These are phyloP conservation scores for Cytidiella melzeri DNA, from an alignment of 768 basidiomycete genomes.

Conservation along the genomic window DNA sequence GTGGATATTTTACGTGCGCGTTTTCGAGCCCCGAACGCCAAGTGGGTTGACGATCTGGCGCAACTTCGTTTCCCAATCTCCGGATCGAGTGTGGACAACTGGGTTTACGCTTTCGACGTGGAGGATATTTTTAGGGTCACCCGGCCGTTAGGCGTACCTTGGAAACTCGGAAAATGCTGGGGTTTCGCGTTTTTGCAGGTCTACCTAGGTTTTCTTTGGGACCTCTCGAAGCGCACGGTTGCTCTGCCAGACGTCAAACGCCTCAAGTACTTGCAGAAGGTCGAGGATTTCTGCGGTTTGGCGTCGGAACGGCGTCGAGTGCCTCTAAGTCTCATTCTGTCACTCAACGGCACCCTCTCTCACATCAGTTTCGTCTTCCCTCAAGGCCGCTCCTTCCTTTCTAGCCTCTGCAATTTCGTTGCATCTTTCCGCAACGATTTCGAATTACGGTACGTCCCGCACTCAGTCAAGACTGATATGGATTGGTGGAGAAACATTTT, in stretches of 20 bases:
- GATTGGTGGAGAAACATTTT: too few relatives aligned
- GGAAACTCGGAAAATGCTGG: conserved; percentile 25
- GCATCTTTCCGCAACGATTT: conserved; percentile 13
- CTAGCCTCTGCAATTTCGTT: conserved; percentile 18
- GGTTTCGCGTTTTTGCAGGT: conserved; percentile 18
- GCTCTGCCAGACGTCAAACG: conserved; percentile 23
- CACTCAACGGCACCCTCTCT: conserved; percentile 20
- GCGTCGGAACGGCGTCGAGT: too few relatives aligned
- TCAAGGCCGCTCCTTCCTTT: conserved; percentile 23
- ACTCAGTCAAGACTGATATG: too few relatives aligned
- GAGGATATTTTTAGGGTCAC: conserved; percentile 19
- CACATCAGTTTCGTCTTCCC: conserved; percentile 25
- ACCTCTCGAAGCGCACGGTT: conserved; percentile 20
- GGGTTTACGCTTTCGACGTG: too few relatives aligned
- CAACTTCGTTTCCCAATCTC: conserved; percentile 20
- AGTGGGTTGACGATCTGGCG: conserved; percentile 41
- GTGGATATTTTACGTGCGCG: conserved; percentile 21
- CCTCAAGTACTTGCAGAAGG: too few relatives aligned
- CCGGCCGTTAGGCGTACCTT: conserved; percentile 24
- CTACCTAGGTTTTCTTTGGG: conserved; percentile 34
- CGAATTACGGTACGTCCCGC: neutral
- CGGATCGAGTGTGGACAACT: neutral
- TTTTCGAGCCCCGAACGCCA: conserved; percentile 20
- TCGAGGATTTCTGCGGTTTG: too few relatives aligned
- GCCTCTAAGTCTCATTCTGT: too few relatives aligned